Percentiles rank a stretch among this genome's conserved stretches.
phyloP scores from a whole-genome alignment of 352 stramenopile genomes.

The Paralagenidium karlingii region DNA sequence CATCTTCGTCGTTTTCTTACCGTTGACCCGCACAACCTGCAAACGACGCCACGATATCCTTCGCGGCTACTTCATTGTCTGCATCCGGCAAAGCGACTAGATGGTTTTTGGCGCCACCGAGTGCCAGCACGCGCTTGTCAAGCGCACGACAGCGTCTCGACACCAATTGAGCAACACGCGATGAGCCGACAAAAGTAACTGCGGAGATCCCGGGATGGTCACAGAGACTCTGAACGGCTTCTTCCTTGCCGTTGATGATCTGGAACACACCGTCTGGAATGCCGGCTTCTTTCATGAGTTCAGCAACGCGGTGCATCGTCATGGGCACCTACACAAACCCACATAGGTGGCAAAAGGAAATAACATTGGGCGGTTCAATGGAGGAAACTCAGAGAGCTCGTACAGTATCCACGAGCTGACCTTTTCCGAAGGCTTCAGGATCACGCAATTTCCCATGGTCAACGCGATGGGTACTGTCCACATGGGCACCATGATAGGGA shows the following conservation, averaged over 20 bases:
- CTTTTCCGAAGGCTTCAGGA: slow-evolving; percentile 97
- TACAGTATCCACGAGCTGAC: slow-evolving; percentile 25
- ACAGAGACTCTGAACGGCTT: slow-evolving; percentile 87
- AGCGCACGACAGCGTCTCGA: slow-evolving; percentile 76
- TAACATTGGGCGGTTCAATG: background rate
- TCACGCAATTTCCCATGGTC: slow-evolving; percentile 93
- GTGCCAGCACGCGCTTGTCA: slow-evolving; percentile 91
- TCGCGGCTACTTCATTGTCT: slow-evolving; percentile 82
- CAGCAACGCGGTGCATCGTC: slow-evolving; percentile 84
- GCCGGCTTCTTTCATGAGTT: slow-evolving; percentile 85
- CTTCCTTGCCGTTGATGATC: slow-evolving; percentile 88
- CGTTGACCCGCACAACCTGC: slow-evolving; percentile 92
- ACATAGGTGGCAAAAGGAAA: background rate
- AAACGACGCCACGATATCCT: slow-evolving; percentile 94
- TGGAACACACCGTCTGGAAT: slow-evolving; percentile 92
- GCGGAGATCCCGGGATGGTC: slow-evolving; percentile 81
- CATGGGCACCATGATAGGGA: slow-evolving; percentile 96
- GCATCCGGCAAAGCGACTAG: slow-evolving; percentile 92
- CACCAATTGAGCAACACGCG: slow-evolving; percentile 88
- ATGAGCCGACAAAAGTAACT: slow-evolving; percentile 95
- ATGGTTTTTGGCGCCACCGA: slow-evolving; percentile 98
- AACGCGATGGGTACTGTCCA: slow-evolving; percentile 97
- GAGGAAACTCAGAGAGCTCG: background rate
- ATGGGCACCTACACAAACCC: slow-evolving; percentile 47
- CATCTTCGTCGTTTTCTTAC: too few species aligned